Evolutionary conservation across 2,329 filamentous ascomycete genomes (phyloP), one percentile per base, ranked within the genome.

Genomic region (Cladosporium velox): DNA sequence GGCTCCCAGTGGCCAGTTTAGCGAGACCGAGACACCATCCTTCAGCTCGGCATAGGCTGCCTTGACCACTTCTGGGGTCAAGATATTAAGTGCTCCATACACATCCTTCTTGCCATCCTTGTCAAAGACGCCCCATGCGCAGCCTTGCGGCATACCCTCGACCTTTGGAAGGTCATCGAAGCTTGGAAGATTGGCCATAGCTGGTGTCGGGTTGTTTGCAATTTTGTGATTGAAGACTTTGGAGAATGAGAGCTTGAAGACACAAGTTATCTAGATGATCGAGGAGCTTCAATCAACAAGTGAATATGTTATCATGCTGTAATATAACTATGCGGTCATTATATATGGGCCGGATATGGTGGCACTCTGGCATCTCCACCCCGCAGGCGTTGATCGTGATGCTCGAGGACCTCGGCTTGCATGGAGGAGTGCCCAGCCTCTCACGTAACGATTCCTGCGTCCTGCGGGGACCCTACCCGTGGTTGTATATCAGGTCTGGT

Each of bases 61-160:
- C 58, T 77, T 74, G 28, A 83, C 77, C 1, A 80, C 77, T 4
- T 79, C 78, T 0, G 78, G 76, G 0, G 81, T 83, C 24, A 84
- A 73, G 4, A 81, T 74, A 67, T 84, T 84, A 32, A 84, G 70
- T 0, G 77, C 80, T 1, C 82, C 82, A 49, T 77, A 75, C 11
- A 78, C 67, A 69, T 83, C 81, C 54, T 80, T 78, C 51, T 78
- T 71, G 41, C 78, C 80, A 59, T 80, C 76, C 58, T 79, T 78
- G 62, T 82, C 82, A 64, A 79, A 80, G 4, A 83, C 61, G 4
- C 81, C 80, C 82, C 82, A 84, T 35, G 66, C 73, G 62, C 71
- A 73, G 66, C 75, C 80, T 68, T 78, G 74, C 1, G 80, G 81
- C 68, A 80, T 79, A 21, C 75, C 76, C 49, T 78, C 69, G 32